Conservation (phyloP, 495 filamentous ascomycete species). For the Terfezia boudieri region DNA sequence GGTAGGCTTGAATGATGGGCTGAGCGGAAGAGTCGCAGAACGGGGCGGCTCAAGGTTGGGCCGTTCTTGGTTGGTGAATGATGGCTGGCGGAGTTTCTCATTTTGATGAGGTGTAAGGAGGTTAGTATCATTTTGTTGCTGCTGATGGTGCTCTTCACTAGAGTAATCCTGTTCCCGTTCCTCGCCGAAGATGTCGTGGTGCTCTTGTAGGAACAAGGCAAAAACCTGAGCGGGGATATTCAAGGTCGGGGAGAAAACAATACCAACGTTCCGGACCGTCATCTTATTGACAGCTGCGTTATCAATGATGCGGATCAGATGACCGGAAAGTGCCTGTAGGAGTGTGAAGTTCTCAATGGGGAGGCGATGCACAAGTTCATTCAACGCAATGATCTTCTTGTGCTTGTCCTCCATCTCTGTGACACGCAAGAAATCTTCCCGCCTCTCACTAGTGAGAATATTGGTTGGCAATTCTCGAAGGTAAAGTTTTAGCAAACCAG, state of each 20-base stretch:
- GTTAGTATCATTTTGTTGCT: conserved; percentile 5
- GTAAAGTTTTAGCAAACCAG: conserved; percentile 83
- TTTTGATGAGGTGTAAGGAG: conserved; percentile 2
- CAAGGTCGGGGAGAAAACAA: conserved; percentile 94
- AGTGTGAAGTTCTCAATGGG: conserved; percentile 60
- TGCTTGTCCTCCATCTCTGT: conserved; percentile 41
- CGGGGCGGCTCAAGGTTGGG: background rate
- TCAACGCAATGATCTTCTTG: conserved; percentile 65
- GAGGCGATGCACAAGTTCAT: conserved; percentile 60
- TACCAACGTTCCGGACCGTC: conserved; percentile 91
- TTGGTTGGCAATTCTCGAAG: conserved; percentile 76
- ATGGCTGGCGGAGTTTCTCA: background rate
- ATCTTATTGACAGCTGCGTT: conserved; percentile 89
- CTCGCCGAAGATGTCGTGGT: conserved; percentile 60
- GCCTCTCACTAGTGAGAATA: conserved; percentile 74
- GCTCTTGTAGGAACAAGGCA: conserved; percentile 80
- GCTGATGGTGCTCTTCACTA: conserved; percentile 2
- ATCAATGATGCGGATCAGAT: conserved; percentile 72
- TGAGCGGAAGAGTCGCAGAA: conserved; percentile 1
- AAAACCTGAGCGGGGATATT: conserved; percentile 94
- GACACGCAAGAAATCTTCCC: conserved; percentile 68
- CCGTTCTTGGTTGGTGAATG: background rate
- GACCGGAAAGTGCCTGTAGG: conserved; percentile 59
- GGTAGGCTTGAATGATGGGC: conserved; percentile 1
- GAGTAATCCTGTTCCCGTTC: conserved; percentile 34